These are phyloP conservation scores for Coccomyxa sp. DNA, from an alignment of 139 green algal genomes.

Conservation along the genomic window DNA sequence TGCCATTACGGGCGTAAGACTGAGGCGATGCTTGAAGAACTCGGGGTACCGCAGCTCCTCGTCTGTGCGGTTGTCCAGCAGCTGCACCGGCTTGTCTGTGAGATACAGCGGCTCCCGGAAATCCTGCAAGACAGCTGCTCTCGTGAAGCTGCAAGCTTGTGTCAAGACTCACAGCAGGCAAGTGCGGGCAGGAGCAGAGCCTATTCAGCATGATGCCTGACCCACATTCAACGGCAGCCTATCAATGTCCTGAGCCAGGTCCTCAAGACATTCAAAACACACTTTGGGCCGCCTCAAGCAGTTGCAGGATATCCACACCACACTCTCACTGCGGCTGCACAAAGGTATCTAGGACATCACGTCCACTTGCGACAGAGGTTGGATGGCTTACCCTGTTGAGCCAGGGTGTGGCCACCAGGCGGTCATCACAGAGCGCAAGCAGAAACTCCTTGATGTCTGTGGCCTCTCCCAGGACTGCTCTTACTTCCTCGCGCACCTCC, in stretches of 20 bases:
- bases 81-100: conserved; percentile 35
- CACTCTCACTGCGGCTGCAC: neutral
- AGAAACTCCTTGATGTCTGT: conserved; percentile 21
- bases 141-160: too few relatives aligned
- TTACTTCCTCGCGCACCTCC: conserved; percentile 44
- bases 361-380: neutral
- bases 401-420: conserved; percentile 60
- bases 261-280: neutral
- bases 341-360: neutral
- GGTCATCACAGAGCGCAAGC: conserved; percentile 34
- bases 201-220: too few relatives aligned
- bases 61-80: conserved; percentile 55
- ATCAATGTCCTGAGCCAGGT: neutral
- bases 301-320: neutral
- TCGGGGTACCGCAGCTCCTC: conserved; percentile 56
- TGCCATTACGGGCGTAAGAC: too few relatives aligned
- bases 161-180: too few relatives aligned
- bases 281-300: neutral
- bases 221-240: neutral
- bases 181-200: too few relatives aligned
- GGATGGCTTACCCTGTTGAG: conserved; percentile 47
- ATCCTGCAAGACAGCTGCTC: conserved; percentile 28
- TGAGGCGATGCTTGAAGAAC: conserved; percentile 41
- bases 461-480: conserved; percentile 25
- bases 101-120: conserved; percentile 66